Evolutionary conservation across 2,329 filamentous ascomycete species (phyloP), one percentile per base, ranked within the genome.

Genomic region (Sphaerulina vaccinii): DNA sequence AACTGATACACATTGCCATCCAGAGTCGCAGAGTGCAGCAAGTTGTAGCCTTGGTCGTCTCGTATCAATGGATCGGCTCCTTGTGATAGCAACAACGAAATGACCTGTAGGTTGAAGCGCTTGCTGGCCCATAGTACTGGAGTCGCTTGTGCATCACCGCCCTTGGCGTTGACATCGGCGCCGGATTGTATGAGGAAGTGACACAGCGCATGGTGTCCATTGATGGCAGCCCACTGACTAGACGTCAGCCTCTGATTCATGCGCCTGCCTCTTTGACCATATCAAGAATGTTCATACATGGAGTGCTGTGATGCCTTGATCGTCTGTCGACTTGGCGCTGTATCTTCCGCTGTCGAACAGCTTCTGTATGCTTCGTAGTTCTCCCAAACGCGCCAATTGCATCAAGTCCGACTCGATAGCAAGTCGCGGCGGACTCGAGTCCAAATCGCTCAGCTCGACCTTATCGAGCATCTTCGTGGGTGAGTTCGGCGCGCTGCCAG

Each of bases 171-270:
- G 65, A 97, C 87, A 68, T 95, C 87, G 66, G 91, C 93, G 66
- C 90, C 90, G 42, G 77, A 77, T 60, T 87, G 88, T 68, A 99
- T 82, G 38, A 99, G 84, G 72, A 95, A 96, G 71, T 93, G 92
- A 81, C 92, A 96, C 78, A 97, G 90, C 61, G 89, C 88, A 75
- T 92, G 95, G 70, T 96, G 93, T 68, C 97, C 97, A 75, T 99
- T 99, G 71, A 99, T 97, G 32, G 95, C 90, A 40, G 93, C 93
- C 93, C 93, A 99, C 90, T 99, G 68, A 47, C 61, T 52, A 44
- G 21, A 52, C 27, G 56, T 63, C 60, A 64, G 61, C 48, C 37
- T 49, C 21, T 45, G 24, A 27, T 47, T 41, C 27, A 44, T 46
- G 39, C 49, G 39, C 51, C 49, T 52, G 43, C 44, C 15, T 29